Percentiles rank a stretch among this genome's conserved stretches.
These are phyloP conservation scores for Eremothecium cymbalariae DNA, from an alignment of 1,139 yeast species.

Conservation along the genomic window DNA sequence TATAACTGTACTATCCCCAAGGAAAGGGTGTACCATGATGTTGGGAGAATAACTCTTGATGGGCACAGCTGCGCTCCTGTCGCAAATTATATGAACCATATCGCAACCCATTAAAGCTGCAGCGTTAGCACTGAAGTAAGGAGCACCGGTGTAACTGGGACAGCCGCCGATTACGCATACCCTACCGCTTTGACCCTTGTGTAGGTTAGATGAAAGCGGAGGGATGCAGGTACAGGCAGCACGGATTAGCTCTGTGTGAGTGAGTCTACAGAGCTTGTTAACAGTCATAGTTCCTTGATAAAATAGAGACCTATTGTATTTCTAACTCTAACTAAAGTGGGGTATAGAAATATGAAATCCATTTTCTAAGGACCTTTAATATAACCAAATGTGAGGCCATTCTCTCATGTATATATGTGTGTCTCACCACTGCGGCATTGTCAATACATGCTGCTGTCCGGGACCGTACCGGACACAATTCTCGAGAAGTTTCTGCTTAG, in stretches of 20 bases:
- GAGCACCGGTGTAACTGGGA: conserved; percentile 92
- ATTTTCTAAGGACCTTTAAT: too few relatives aligned
- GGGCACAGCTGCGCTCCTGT: conserved; percentile 63
- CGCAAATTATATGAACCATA: conserved; percentile 81
- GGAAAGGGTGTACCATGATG: conserved; percentile 91
- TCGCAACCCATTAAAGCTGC: conserved; percentile 84
- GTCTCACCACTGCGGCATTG: too few relatives aligned
- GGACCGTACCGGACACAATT: too few relatives aligned
- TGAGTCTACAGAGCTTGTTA: conserved; percentile 10
- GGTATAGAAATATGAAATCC: too few relatives aligned
- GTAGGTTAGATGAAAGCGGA: conserved; percentile 61
- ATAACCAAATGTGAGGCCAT: too few relatives aligned
- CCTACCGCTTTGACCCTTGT: conserved; percentile 83
- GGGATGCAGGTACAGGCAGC: conserved; percentile 55
- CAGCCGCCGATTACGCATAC: conserved; percentile 88
- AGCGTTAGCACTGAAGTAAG: conserved; percentile 80
- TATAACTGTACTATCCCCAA: conserved; percentile 31
- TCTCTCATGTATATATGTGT: too few relatives aligned
- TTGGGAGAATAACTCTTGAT: conserved; percentile 89
- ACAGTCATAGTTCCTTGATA: background rate
- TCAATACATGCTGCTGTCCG: too few relatives aligned
- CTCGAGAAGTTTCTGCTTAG: too few relatives aligned
- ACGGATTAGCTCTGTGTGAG: conserved; percentile 41
- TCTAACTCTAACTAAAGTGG: too few relatives aligned
- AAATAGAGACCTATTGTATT: too few relatives aligned